Percentiles rank a stretch among this genome's conserved stretches.
Evolutionary conservation across 1,284 basidiomycete genomes (phyloP).

Genomic region (Malassezia arunalokei): DNA sequence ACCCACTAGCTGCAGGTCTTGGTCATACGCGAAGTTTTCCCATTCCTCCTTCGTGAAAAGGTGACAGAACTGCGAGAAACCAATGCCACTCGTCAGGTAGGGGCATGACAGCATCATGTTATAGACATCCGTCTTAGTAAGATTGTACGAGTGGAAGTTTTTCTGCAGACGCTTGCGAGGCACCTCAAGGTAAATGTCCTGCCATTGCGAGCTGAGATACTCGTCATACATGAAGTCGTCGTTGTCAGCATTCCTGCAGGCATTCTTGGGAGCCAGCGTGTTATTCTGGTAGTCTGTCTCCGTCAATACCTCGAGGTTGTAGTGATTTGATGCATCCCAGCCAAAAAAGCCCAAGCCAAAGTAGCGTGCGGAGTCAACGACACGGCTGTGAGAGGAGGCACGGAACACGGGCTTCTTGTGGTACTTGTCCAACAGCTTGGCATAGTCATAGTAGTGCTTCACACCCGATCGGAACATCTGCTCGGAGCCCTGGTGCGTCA

Average conservation of each 20-base stretch:
- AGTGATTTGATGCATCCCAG: constrained; percentile 21
- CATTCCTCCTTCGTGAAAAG: constrained; percentile 79
- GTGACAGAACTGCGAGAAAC: constrained; percentile 57
- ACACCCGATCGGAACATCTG: constrained; percentile 50
- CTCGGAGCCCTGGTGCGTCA: constrained; percentile 69
- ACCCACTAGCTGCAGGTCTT: constrained; percentile 46
- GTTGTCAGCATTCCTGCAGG: constrained; percentile 51
- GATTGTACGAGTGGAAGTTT: constrained; percentile 34
- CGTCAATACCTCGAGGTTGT: constrained; percentile 35
- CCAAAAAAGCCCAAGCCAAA: constrained; percentile 43
- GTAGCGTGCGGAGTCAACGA: constrained; percentile 74
- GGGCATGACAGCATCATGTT: constrained; percentile 46
- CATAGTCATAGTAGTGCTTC: constrained; percentile 38
- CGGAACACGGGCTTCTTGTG: constrained; percentile 30
- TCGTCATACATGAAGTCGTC: constrained; percentile 52
- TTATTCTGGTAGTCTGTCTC: constrained; percentile 52
- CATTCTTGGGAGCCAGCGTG: constrained; percentile 63
- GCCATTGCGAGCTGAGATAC: constrained; percentile 27
- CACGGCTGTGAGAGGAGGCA: constrained; percentile 53
- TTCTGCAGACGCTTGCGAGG: constrained; percentile 29
- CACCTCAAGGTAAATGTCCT: constrained; percentile 31
- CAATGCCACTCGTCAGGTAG: constrained; percentile 32
- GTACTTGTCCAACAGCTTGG: constrained; percentile 26
- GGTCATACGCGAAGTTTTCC: constrained; percentile 62
- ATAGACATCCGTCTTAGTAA: constrained; percentile 47